Percentiles rank a stretch among this genome's conserved stretches.
phyloP scores from a whole-genome alignment of 768 basidiomycete genomes.

The Tephrocybe sp. region DNA sequence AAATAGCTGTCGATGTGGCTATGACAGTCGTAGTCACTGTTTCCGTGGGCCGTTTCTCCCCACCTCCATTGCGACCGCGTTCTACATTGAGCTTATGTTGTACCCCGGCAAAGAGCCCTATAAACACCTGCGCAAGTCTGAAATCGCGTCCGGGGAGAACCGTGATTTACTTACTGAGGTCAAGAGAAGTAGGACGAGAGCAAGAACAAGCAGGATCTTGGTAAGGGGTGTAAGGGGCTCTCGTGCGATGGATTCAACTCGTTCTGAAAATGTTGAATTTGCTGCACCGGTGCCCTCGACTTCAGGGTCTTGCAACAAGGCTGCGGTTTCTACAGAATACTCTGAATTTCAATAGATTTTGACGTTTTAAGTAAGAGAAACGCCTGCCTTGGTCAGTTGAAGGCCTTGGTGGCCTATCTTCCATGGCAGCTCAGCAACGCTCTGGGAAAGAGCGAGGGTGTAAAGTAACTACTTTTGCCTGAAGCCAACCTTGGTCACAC shows the following conservation, averaged over 20 bases:
- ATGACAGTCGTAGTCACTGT: constrained; percentile 39
- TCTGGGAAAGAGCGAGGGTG: neutral
- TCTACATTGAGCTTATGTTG: constrained; percentile 71
- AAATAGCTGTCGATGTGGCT: constrained; percentile 34
- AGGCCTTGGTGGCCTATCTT: constrained; percentile 53
- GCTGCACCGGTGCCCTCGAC: constrained; percentile 29
- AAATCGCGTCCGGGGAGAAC: neutral
- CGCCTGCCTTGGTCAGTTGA: constrained; percentile 56
- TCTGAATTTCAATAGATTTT: constrained; percentile 1
- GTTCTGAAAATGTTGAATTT: constrained; percentile 40
- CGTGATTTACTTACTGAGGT: constrained; percentile 48
- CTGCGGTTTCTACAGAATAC: constrained; percentile 56
- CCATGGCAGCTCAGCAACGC: constrained; percentile 39
- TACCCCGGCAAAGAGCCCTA: constrained; percentile 90
- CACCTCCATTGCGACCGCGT: constrained; percentile 35
- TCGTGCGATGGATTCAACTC: constrained; percentile 56
- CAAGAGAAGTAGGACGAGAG: constrained; percentile 76
- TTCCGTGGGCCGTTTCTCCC: constrained; percentile 24
- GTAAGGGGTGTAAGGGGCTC: constrained; percentile 84
- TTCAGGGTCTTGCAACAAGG: constrained; percentile 56
- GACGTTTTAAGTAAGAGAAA: constrained; percentile 7
- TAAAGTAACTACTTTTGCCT: constrained; percentile 4
- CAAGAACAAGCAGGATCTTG: constrained; percentile 75
- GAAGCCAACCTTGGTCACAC: neutral
- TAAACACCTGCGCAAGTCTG: constrained; percentile 56